phyloP scores from a whole-genome alignment of 495 filamentous ascomycete species.

The Penicillium ochrochloron region DNA sequence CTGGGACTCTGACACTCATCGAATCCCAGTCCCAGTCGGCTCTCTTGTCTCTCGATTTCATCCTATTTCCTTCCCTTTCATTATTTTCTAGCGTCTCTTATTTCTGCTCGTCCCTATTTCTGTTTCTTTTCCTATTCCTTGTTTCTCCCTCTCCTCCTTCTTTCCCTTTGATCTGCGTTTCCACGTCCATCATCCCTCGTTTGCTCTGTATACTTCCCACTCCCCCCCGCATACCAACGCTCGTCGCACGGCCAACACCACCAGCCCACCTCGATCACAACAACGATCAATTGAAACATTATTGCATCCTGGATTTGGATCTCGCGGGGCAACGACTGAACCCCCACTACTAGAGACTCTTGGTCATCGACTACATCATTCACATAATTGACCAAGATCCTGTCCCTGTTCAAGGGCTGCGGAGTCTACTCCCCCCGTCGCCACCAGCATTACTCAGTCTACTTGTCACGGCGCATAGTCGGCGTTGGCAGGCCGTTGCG shows the following conservation, averaged over 20 bases:
- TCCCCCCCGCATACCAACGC: constrained; percentile 17
- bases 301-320: neutral
- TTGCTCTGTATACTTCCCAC: neutral
- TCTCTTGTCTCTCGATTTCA: neutral
- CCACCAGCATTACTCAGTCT: constrained; percentile 8
- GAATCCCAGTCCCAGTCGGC: neutral
- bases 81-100: neutral
- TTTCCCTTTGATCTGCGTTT: constrained; percentile 7
- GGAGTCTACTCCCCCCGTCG: constrained; percentile 8
- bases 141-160: neutral
- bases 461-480: constrained; percentile 5
- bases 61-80: neutral
- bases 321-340: constrained; percentile 7
- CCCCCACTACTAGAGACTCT: neutral
- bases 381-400: neutral
- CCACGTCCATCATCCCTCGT: constrained; percentile 13
- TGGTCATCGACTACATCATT: neutral
- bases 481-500: constrained; percentile 13
- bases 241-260: constrained; percentile 18
- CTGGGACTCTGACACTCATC: constrained; percentile 2
- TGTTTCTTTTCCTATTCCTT: neutral
- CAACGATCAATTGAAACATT: constrained; percentile 1
- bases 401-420: neutral
- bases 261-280: constrained; percentile 6
- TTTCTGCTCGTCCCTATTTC: neutral